Evolutionary conservation across 2,329 filamentous ascomycete genomes (phyloP), one percentile per base, ranked within the genome.

Genomic region (Fusarium equiseti): DNA sequence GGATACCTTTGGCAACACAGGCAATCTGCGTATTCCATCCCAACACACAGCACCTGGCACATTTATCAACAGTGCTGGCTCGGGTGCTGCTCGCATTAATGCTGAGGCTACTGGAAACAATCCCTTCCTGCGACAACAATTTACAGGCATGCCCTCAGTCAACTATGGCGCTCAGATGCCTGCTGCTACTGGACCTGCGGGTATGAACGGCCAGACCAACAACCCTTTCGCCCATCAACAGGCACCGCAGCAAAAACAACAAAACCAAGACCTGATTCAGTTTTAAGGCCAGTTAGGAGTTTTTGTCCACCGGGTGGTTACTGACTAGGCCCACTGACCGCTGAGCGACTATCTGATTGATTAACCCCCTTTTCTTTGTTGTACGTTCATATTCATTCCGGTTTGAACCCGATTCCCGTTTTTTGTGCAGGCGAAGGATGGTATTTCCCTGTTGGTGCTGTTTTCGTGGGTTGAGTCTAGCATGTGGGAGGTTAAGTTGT

Each of bases 1-100:
- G 85, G 96, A 99, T 78, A 99, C 96, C 0, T 99, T 97, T 79
- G 96, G 96, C 71, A 99, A 99, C 79, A 93, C 93, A n/a, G 96
- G 96, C 73, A 93, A 98, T 71, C 86, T 97, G 49, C 94, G 96
- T 80, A 97, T 99, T 70, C 96, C 96, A 3, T 91, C 96, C 4
- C 96, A 99, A 79, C 96, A 99, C 80, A 99, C 96, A 1, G 94
- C 96, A 2, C 96, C 96, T 0, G 96, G 95, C 27, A 97, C 93
- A 0, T 99, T 98, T 79, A 91, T 99, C 82, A 99, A 99, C 83
- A 97, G 93, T 65, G 94, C 96, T 9, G 96, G 96, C 52, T 86
- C 91, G 40, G 93, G 93, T n/a, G 83, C 93, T 61, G 89, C 89
- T 73, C 88, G 88, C 62, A 81, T 98, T 45, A 92, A 84, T 65